phyloP scores from a whole-genome alignment of 805 yeast species.

The Saturnispora zaruensis region DNA sequence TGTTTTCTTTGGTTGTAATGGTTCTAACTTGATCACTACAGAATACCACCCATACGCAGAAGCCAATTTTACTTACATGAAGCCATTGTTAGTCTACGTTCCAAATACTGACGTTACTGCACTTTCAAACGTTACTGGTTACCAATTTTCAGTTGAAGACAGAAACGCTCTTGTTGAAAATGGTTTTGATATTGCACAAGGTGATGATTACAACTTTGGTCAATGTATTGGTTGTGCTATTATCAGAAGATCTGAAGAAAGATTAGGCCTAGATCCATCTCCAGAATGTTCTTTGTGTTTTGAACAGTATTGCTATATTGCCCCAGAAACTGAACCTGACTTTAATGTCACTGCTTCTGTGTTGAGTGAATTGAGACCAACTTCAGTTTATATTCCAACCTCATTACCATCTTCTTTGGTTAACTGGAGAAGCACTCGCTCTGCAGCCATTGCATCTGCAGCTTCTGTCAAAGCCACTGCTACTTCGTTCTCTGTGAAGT shows the following conservation, averaged over 20 bases:
- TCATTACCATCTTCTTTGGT: constrained; percentile 12
- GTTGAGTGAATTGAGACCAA: constrained; percentile 11
- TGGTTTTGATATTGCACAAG: constrained; percentile 62
- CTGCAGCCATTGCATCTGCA: constrained; percentile 4
- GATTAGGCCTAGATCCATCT: constrained; percentile 40
- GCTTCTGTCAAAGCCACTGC: constrained; percentile 3
- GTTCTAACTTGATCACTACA: constrained; percentile 40
- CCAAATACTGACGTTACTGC: constrained; percentile 58
- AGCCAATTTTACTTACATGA: constrained; percentile 30
- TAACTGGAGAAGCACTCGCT: constrained; percentile 8
- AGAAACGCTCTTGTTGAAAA: constrained; percentile 53
- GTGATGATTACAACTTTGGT: constrained; percentile 57
- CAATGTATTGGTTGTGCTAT: constrained; percentile 78
- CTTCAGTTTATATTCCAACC: constrained; percentile 13
- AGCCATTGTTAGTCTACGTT: constrained; percentile 67
- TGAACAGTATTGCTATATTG: constrained; percentile 49
- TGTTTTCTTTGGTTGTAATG: constrained; percentile 74
- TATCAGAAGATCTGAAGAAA: constrained; percentile 65
- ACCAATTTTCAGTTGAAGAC: constrained; percentile 48
- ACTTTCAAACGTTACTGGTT: constrained; percentile 56
- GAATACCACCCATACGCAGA: constrained; percentile 15
- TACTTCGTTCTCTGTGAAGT: constrained; percentile 7
- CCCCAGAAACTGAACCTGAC: constrained; percentile 4
- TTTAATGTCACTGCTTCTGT: constrained; percentile 5
- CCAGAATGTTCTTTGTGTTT: constrained; percentile 62